Evolutionary conservation across 306 rosid genomes (phyloP), one percentile per base, ranked within the genome.

Genomic region (Citrullus colocynthis): DNA sequence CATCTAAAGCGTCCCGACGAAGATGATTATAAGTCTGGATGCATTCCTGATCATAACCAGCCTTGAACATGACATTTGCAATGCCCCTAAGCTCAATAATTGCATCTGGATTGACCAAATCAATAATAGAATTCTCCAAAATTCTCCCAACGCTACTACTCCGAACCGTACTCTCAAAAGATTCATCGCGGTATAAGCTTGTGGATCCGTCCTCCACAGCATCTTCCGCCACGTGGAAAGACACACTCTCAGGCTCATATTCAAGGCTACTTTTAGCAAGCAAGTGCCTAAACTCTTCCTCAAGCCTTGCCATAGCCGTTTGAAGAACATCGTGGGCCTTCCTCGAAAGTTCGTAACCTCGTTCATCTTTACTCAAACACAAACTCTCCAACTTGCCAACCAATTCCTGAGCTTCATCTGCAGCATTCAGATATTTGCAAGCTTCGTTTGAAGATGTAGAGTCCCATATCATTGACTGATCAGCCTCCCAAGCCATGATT

Each of bases 1-100:
- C 95, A n/a, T 90, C 96, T 82, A 94, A 84, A 44, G 96, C 97
- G 45, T 94, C 97, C 75, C 87, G 87, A 11, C 96, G 84, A 58
- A 84, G 83, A 78, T 66, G 85, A 59, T 86, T 90, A 73, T 94
- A 94, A 74, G 91, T 88, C 66, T 91, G 96, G 18, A 78, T 83
- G 76, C 97, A 91, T 79, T 94, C 98, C 83, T 80, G 87, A 55
- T 82, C 93, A 76, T 91, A 91, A 58, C 87, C 85, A 9, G 93
- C 86, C 78, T 82, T 87, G 83, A 91, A 89, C 91, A 94, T 89
- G 61, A 85, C 79, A 80, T 86, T 85, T 52, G 89, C 91, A 79
- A 91, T 91, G 74, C 86, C 74, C 81, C 88, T 86, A 37, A 94
- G 89, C 80, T 89, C 93, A 0, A 91, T 86, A 74, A 94, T 70